These are phyloP conservation scores for Populus euphratica DNA, from an alignment of 345 rosid genomes.

Conservation along the genomic window DNA sequence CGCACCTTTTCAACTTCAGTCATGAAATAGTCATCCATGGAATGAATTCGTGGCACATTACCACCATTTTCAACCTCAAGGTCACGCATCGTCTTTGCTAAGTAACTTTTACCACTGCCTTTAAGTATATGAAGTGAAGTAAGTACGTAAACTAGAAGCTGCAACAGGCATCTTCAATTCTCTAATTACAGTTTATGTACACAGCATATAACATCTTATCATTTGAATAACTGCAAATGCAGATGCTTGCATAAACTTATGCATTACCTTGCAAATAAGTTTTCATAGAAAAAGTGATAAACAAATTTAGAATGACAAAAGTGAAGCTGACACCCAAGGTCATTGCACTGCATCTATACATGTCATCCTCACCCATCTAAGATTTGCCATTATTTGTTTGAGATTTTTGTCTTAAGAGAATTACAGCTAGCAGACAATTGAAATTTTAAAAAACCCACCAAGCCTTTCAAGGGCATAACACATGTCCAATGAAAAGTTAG, in stretches of 20 bases:
- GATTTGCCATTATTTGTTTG: background rate
- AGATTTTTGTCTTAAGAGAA: background rate
- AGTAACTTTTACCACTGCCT: slow-evolving; percentile 98
- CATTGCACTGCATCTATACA: background rate
- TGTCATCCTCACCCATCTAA: background rate
- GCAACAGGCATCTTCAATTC: background rate
- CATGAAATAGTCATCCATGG: slow-evolving; percentile 98
- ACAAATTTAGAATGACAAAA: background rate
- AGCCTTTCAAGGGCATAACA: too few species aligned
- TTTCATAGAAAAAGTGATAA: background rate
- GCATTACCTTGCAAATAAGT: background rate
- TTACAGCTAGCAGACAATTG: background rate
- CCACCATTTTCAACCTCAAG: slow-evolving; percentile 87
- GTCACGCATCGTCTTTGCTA: slow-evolving; percentile 87
- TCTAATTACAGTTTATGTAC: background rate
- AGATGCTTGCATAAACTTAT: background rate
- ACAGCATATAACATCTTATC: background rate
- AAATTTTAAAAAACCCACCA: background rate
- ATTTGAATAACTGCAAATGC: background rate
- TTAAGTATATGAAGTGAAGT: slow-evolving; percentile 7
- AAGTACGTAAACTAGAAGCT: background rate
- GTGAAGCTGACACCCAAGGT: background rate
- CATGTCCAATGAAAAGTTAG: background rate
- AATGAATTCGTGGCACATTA: slow-evolving; percentile 85
- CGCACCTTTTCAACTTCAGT: slow-evolving; percentile 92